Conservation (phyloP, 2,329 filamentous ascomycete species). For the Thelonectria blattea region DNA sequence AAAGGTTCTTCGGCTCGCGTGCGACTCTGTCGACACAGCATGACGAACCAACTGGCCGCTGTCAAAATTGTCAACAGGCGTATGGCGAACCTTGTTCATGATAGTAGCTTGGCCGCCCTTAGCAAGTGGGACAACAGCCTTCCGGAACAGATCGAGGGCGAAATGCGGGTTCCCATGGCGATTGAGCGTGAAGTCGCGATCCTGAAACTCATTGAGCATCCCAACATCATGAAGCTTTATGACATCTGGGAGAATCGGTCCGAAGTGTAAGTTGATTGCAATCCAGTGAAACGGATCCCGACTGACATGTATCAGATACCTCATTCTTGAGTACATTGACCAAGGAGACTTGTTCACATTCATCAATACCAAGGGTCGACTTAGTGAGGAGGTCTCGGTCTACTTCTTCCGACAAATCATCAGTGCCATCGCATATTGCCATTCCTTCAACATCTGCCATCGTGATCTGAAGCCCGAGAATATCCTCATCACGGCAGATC, state of each 20-base stretch:
- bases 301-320: conserved; percentile 66
- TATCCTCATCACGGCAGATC: conserved; percentile 78
- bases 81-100: conserved; percentile 79
- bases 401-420: conserved; percentile 93
- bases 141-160: conserved; percentile 62
- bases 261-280: conserved; percentile 73
- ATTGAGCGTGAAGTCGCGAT: conserved; percentile 96
- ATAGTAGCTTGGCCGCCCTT: conserved; percentile 83
- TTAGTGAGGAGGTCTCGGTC: conserved; percentile 81
- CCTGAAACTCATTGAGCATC: conserved; percentile 94
- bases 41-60: conserved; percentile 81
- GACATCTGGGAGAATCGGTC: conserved; percentile 98
- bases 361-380: conserved; percentile 74
- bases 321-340: conserved; percentile 92
- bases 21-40: conserved; percentile 78
- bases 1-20: conserved; percentile 90
- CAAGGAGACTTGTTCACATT: conserved; percentile 83
- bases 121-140: conserved; percentile 72
- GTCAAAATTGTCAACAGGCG: conserved; percentile 95
- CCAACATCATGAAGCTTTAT: conserved; percentile 90
- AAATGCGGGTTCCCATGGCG: conserved; percentile 79
- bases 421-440: conserved; percentile 88
- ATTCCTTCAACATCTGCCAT: conserved; percentile 94
- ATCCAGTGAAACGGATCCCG: background rate
- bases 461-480: conserved; percentile 97